phyloP scores from a whole-genome alignment of 2,329 filamentous ascomycete genomes.

The Diaporthe sp. region DNA sequence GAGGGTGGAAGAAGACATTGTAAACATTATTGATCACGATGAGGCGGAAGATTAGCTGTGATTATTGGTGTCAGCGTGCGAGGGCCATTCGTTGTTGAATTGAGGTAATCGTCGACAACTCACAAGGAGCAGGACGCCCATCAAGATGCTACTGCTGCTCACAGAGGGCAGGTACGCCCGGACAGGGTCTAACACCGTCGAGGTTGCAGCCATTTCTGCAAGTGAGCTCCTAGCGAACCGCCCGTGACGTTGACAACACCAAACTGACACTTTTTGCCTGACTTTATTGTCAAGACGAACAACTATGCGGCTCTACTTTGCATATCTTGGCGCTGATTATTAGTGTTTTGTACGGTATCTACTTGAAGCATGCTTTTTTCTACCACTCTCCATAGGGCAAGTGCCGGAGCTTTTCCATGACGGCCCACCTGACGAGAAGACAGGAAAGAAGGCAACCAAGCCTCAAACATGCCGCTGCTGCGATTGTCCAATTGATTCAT shows the following conservation, averaged over 20 bases:
- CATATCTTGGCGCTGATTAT: background rate
- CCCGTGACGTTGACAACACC: background rate
- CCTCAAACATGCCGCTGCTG: background rate
- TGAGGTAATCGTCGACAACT: background rate
- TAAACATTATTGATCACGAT: constrained; percentile 13
- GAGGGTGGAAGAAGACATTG: constrained; percentile 52
- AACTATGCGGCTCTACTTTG: background rate
- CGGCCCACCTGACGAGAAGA: background rate
- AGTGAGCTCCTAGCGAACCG: background rate
- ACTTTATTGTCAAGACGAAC: background rate
- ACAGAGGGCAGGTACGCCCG: background rate
- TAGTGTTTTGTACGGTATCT: background rate
- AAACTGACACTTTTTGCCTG: background rate
- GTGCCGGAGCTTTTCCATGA: background rate
- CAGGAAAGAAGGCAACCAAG: background rate
- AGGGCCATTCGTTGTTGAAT: background rate
- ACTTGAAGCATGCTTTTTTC: background rate
- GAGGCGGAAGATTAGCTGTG: background rate
- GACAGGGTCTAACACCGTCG: background rate
- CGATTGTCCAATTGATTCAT: constrained; percentile 15
- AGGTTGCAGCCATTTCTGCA: background rate
- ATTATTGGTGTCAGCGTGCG: background rate
- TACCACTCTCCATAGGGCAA: background rate
- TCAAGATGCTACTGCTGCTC: background rate
- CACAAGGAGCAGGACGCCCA: background rate